phyloP scores from a whole-genome alignment of 2,329 filamentous ascomycete species.

The Hypocreales sp. region DNA sequence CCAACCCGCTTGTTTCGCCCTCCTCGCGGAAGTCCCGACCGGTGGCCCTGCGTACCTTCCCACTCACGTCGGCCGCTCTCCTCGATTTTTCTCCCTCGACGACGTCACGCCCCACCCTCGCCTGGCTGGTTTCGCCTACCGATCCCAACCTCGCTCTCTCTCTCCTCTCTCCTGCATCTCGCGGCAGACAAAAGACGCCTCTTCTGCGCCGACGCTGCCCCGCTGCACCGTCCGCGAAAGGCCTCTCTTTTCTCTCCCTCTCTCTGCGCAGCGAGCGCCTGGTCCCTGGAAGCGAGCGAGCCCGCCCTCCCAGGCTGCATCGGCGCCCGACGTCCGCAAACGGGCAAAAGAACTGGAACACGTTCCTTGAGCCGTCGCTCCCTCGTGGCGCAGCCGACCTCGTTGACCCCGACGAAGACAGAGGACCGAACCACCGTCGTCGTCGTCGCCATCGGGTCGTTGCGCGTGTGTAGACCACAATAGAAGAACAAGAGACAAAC shows the following conservation, averaged over 20 bases:
- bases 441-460: slow-evolving; percentile 16
- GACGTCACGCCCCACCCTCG: slow-evolving; percentile 18
- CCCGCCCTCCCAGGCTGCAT: slow-evolving; percentile 4
- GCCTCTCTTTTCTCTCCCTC: slow-evolving; percentile 4
- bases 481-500: slow-evolving; percentile 10
- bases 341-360: slow-evolving; percentile 24
- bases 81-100: slow-evolving; percentile 16
- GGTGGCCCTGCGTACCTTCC: slow-evolving; percentile 35
- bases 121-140: slow-evolving; percentile 8
- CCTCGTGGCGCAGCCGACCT: slow-evolving; percentile 16
- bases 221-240: slow-evolving; percentile 4
- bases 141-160: slow-evolving; percentile 6
- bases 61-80: slow-evolving; percentile 24
- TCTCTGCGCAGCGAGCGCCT: slow-evolving; percentile 3
- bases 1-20: slow-evolving; percentile 32
- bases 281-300: slow-evolving; percentile 4
- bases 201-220: no score
- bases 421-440: slow-evolving; percentile 17
- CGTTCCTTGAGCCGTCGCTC: slow-evolving; percentile 21
- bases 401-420: slow-evolving; percentile 18
- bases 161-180: no score
- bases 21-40: slow-evolving; percentile 40
- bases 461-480: slow-evolving; percentile 22
- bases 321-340: slow-evolving; percentile 13
- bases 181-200: no score